Conservation (phyloP, 2,329 filamentous ascomycete genomes). For the Fusarium begoniae region DNA sequence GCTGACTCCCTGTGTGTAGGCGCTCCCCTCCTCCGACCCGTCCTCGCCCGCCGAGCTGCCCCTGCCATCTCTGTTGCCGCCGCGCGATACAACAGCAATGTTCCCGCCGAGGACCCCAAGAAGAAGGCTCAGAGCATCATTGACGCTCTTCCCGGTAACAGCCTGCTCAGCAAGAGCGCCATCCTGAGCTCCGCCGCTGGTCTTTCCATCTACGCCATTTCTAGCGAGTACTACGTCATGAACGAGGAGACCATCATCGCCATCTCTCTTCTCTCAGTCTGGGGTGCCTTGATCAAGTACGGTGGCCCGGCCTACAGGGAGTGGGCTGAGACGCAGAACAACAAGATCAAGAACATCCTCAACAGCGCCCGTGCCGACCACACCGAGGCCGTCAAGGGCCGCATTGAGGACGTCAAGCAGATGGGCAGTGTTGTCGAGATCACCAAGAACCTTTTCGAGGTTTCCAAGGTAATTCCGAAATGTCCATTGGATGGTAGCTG, state of each 20-base stretch:
- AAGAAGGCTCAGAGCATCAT: slow-evolving; percentile 96
- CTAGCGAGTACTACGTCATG: slow-evolving; percentile 99
- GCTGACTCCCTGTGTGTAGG: slow-evolving; percentile 61
- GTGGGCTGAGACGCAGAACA: slow-evolving; percentile 89
- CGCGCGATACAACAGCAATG: slow-evolving; percentile 76
- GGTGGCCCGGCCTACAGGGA: slow-evolving; percentile 90
- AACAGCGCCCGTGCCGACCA: slow-evolving; percentile 95
- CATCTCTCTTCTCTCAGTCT: slow-evolving; percentile 91
- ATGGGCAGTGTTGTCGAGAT: slow-evolving; percentile 94
- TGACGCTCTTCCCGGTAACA: slow-evolving; percentile 91
- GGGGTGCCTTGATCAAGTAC: slow-evolving; percentile 91
- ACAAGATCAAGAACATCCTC: slow-evolving; percentile 94
- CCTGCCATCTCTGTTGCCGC: slow-evolving; percentile 77
- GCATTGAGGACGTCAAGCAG: slow-evolving; percentile 94
- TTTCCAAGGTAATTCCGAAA: slow-evolving; percentile 82
- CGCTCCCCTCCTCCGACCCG: slow-evolving; percentile 89
- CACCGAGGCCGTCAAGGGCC: slow-evolving; percentile 91
- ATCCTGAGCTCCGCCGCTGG: slow-evolving; percentile 94
- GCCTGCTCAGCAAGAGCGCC: slow-evolving; percentile 92
- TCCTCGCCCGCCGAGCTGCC: slow-evolving; percentile 77
- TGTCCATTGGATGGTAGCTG: slow-evolving; percentile 6
- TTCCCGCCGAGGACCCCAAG: slow-evolving; percentile 89
- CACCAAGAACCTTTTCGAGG: slow-evolving; percentile 96
- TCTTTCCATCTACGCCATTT: slow-evolving; percentile 92
- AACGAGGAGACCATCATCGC: slow-evolving; percentile 98